Evolutionary conservation across 2,329 filamentous ascomycete genomes (phyloP).

Genomic region (Ceratocystis cubensis): DNA sequence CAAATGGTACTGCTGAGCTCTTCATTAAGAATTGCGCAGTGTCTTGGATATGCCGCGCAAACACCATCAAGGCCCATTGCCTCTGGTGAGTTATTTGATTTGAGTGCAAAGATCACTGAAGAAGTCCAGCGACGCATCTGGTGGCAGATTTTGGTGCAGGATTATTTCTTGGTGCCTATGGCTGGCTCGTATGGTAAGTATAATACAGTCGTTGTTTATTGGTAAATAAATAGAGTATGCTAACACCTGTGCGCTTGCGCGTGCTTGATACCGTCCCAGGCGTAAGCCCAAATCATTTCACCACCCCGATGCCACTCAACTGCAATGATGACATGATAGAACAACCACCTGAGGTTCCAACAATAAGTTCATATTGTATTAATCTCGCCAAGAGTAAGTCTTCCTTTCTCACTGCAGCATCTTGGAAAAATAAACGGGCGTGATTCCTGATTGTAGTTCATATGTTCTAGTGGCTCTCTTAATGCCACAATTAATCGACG

Average conservation of each 20-base stretch:
- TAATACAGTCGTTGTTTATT: neutral
- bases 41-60: conserved; percentile 13
- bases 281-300: conserved; percentile 19
- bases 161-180: conserved; percentile 21
- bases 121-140: conserved; percentile 18
- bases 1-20: conserved; percentile 20
- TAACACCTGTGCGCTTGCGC: neutral
- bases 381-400: conserved; percentile 19
- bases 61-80: neutral
- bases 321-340: conserved; percentile 20
- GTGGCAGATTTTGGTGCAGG: conserved; percentile 20
- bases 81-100: neutral
- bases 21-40: conserved; percentile 18
- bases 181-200: conserved; percentile 18
- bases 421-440: neutral
- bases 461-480: conserved; percentile 16
- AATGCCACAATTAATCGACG: conserved; percentile 19
- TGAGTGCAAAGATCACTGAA: conserved; percentile 8
- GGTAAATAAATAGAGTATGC: neutral
- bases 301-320: conserved; percentile 19
- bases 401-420: neutral
- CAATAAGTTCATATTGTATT: conserved; percentile 20
- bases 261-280: neutral
- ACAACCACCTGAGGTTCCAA: conserved; percentile 14
- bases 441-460: neutral